phyloP scores from a whole-genome alignment of 23 red algal species.

The Rhodosorus marinus region DNA sequence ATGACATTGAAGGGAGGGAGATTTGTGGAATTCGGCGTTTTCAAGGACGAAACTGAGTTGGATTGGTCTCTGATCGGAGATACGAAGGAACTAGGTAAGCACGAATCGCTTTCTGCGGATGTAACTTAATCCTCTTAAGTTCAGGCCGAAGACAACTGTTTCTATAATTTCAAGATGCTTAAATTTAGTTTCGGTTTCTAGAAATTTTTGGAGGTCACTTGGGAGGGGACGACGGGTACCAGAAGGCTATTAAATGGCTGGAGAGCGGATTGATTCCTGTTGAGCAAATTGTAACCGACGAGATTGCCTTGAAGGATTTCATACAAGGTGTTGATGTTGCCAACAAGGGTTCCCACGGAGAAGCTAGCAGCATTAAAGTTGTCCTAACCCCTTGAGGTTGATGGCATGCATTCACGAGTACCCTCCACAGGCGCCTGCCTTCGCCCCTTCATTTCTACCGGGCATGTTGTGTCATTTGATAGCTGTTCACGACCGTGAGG shows the following conservation, averaged over 20 bases:
- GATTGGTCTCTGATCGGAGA: slow-evolving; percentile 73
- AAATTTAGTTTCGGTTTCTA: no score
- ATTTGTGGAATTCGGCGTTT: slow-evolving; percentile 62
- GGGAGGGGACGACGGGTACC: slow-evolving; percentile 51
- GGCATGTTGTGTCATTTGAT: no score
- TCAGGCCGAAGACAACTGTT: no score
- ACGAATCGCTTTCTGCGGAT: no score
- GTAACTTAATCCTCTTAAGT: no score
- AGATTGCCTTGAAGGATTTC: slow-evolving; percentile 21
- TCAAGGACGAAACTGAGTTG: slow-evolving; percentile 14
- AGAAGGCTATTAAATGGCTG: slow-evolving; percentile 30
- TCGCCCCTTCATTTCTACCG: no score
- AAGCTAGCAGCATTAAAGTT: neutral
- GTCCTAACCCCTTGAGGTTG: no score
- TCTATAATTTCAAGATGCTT: no score
- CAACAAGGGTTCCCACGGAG: neutral
- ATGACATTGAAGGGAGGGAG: slow-evolving; percentile 32
- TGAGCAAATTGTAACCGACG: slow-evolving; percentile 35
- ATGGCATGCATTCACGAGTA: no score
- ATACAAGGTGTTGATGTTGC: slow-evolving; percentile 34
- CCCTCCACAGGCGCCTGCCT: no score
- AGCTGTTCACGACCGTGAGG: no score
- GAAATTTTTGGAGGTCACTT: slow-evolving; percentile 50
- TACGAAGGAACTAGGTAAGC: slow-evolving; percentile 49
- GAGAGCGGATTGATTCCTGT: slow-evolving; percentile 22